phyloP scores from a whole-genome alignment of 805 yeast species.

The Clavispora phyllophila region DNA sequence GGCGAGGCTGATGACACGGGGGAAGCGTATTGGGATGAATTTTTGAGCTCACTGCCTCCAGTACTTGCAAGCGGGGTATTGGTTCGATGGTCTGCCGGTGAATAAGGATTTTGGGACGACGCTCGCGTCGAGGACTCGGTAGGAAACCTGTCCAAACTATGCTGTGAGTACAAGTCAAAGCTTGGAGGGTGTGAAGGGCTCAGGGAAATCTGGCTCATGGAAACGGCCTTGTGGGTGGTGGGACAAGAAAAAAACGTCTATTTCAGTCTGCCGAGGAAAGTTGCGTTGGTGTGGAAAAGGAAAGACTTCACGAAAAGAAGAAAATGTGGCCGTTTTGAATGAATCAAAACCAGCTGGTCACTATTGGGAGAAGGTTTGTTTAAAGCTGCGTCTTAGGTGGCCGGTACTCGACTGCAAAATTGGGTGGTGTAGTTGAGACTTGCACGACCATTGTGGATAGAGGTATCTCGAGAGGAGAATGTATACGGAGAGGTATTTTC shows the following conservation, averaged over 20 bases:
- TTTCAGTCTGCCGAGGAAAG: not conserved
- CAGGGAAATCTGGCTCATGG: conserved; percentile 1
- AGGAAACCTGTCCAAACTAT: conserved; percentile 1
- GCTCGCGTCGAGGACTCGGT: not conserved
- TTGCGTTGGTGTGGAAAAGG: not conserved
- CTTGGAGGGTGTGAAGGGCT: not conserved
- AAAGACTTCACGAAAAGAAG: not conserved
- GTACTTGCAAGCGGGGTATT: not conserved
- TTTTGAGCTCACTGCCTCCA: not conserved
- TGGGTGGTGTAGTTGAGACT: conserved; percentile 2
- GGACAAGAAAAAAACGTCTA: not conserved
- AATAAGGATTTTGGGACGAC: not conserved
- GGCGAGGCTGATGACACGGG: not conserved
- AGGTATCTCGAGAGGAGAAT: not conserved
- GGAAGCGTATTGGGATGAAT: not conserved
- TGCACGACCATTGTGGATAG: not conserved
- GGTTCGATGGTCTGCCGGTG: not conserved
- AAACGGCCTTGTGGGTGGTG: not conserved
- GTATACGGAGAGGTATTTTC: not conserved
- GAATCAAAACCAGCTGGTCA: not conserved
- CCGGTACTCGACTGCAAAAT: conserved; percentile 14
- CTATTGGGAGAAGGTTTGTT: not conserved
- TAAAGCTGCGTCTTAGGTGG: not conserved
- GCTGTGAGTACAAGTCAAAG: not conserved
- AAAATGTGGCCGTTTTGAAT: not conserved